Evolutionary conservation across 306 rosid genomes (phyloP).

Genomic region (Cyclanthera cordifolia): DNA sequence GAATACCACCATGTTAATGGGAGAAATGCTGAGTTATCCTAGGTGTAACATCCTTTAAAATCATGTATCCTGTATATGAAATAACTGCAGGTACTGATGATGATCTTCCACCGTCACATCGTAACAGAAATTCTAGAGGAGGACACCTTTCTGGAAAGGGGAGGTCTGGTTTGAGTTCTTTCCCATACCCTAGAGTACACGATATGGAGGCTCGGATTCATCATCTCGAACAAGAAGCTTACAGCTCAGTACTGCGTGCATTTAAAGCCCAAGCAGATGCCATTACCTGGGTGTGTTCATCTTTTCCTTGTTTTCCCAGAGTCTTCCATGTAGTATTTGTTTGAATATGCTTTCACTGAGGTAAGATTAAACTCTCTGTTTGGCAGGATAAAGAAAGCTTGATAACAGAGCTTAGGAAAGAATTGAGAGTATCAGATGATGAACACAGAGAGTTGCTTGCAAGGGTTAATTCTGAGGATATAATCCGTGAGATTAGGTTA

Average conservation of each 20-base stretch:
- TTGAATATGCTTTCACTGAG: not conserved
- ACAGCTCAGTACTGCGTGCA: slow-evolving; percentile 39
- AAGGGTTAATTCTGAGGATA: slow-evolving; percentile 40
- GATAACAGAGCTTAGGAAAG: slow-evolving; percentile 43
- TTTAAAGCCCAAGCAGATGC: slow-evolving; percentile 51
- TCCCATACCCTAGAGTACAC: slow-evolving; percentile 28
- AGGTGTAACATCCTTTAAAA: slow-evolving; percentile 3
- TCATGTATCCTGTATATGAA: slow-evolving; percentile 10
- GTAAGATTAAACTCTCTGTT: not conserved
- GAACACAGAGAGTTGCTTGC: slow-evolving; percentile 43
- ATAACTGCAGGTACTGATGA: slow-evolving; percentile 41
- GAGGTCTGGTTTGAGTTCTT: slow-evolving; percentile 27
- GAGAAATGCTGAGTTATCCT: slow-evolving; percentile 1
- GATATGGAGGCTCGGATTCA: slow-evolving; percentile 48
- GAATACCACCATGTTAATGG: not conserved
- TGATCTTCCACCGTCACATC: slow-evolving; percentile 39
- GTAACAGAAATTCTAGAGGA: slow-evolving; percentile 33
- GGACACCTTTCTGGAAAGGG: slow-evolving; percentile 35
- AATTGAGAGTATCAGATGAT: slow-evolving; percentile 44
- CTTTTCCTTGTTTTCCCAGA: not conserved
- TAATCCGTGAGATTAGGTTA: slow-evolving; percentile 38
- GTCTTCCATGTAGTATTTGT: not conserved
- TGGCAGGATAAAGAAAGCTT: slow-evolving; percentile 41
- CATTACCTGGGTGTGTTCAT: slow-evolving; percentile 39
- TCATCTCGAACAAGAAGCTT: slow-evolving; percentile 42